Evolutionary conservation across 495 filamentous ascomycete species (phyloP).

Genomic region (Saxispiralis lemnorum): DNA sequence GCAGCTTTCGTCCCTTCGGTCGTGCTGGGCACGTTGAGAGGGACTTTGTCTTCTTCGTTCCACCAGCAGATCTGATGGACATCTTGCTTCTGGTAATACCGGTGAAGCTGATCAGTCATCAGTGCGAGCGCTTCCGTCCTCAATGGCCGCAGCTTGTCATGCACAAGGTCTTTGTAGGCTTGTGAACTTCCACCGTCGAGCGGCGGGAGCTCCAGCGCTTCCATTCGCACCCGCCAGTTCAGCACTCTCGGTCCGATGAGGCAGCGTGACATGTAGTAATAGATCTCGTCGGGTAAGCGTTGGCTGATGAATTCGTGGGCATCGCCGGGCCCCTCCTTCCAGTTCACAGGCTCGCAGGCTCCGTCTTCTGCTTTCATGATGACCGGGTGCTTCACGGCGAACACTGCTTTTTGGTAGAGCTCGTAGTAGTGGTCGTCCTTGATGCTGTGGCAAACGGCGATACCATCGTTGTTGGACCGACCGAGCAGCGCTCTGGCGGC

Average conservation of each 20-base stretch:
- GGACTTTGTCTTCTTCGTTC: slow-evolving; percentile 45
- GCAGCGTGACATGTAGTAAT: slow-evolving; percentile 74
- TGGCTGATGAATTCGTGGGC: slow-evolving; percentile 77
- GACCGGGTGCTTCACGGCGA: slow-evolving; percentile 74
- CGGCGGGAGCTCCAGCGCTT: slow-evolving; percentile 57
- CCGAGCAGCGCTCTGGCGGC: slow-evolving; percentile 54
- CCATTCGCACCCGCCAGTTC: slow-evolving; percentile 60
- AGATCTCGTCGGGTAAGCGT: slow-evolving; percentile 78
- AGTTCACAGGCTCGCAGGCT: slow-evolving; percentile 51
- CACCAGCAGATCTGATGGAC: slow-evolving; percentile 75
- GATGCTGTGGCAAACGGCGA: slow-evolving; percentile 45
- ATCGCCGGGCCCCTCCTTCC: slow-evolving; percentile 53
- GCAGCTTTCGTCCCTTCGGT: slow-evolving; percentile 42
- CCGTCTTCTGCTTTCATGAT: slow-evolving; percentile 53
- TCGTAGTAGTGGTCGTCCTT: slow-evolving; percentile 67
- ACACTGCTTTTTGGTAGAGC: slow-evolving; percentile 64
- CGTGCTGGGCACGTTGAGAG: slow-evolving; percentile 39
- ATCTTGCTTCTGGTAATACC: slow-evolving; percentile 59
- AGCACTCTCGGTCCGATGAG: slow-evolving; percentile 62
- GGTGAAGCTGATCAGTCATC: slow-evolving; percentile 56
- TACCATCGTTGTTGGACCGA: slow-evolving; percentile 41
- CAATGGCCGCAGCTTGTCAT: slow-evolving; percentile 48
- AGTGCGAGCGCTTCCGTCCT: slow-evolving; percentile 59
- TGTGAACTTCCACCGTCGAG: slow-evolving; percentile 63
- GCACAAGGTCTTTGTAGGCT: slow-evolving; percentile 65